Base-by-base conservation (phyloP, 129 eudicot genomes). In the Glebionis coronaria region DNA sequence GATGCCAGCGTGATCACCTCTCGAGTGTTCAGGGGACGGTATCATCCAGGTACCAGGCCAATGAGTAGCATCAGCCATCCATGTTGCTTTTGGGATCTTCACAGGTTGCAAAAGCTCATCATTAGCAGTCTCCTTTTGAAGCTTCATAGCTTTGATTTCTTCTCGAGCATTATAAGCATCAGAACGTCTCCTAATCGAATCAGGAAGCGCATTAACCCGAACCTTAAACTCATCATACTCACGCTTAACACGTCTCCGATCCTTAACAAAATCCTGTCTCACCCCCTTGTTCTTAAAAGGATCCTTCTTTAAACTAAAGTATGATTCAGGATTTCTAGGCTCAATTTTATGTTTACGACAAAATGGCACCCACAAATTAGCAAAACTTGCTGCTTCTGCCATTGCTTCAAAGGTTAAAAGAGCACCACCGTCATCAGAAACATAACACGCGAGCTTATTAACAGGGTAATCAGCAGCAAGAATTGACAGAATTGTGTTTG, bases 331-430 rank as follows among this genome's bases (percentile, higher is more conserved):
- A 54, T 85, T 85, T 67, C 91, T 79, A 1, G 87, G 91, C 75
- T 85, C 91, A 12, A 85, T 85, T 28, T 71, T 65, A 79, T 85
- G 85, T 19, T 85, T 85, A 15, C 91, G 76, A 50, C 91, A 85
- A 74, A 85, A 85, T 5, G 91, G 91, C 16, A 79, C 91, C 91
- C 91, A 85, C 69, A 79, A 14, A 60, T 85, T 74, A 6, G 91
- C 87, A 63, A 85, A 85, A 29, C 91, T 85, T 50, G 91, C 91
- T 25, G 91, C 91, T 63, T 85, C 91, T 13, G 87, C 91, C 91
- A 85, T 82, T 47, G 91, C 91, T 67, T 85, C 91, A 40, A 85
- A 85, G 2, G 91, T 79, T 31, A 85, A 44, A 53, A 85, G 85
- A 13, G 91, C 82, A 52, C 91, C 91, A n/a, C 91, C 91, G 8